Evolutionary conservation across 2,329 filamentous ascomycete species (phyloP).

Genomic region (Cladosporium sp.): DNA sequence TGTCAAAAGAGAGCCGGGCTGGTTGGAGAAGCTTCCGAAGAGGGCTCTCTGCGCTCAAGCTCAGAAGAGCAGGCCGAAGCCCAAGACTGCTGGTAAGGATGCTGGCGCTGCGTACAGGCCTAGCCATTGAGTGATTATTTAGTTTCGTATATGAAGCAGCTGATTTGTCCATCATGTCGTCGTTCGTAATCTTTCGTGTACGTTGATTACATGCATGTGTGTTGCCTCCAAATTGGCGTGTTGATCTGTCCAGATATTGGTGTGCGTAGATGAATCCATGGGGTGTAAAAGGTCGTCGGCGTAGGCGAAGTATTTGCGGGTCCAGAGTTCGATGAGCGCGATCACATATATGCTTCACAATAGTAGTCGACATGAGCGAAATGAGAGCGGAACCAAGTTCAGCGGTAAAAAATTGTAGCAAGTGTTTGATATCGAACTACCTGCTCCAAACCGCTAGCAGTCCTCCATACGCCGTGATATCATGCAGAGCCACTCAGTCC

Average conservation of each 20-base stretch:
- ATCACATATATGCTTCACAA: too few species aligned
- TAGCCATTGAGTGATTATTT: background rate
- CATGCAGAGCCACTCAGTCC: conserved; percentile 10
- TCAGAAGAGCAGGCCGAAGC: conserved; percentile 57
- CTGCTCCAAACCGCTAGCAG: conserved; percentile 12
- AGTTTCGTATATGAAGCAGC: too few species aligned
- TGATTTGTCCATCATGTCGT: too few species aligned
- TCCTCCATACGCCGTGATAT: conserved; percentile 14
- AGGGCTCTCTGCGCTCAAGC: conserved; percentile 50
- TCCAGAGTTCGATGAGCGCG: too few species aligned
- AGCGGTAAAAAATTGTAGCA: conserved; percentile 12
- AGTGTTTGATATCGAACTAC: conserved; percentile 12
- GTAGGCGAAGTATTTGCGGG: too few species aligned
- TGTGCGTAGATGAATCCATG: too few species aligned
- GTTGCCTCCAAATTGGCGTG: too few species aligned
- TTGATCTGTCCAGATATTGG: too few species aligned
- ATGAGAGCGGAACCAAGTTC: background rate
- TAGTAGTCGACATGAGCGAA: too few species aligned
- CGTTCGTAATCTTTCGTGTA: too few species aligned
- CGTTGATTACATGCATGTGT: too few species aligned
- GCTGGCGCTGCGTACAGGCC: conserved; percentile 16
- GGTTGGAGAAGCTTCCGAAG: conserved; percentile 53
- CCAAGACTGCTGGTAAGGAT: conserved; percentile 17
- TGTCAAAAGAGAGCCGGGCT: conserved; percentile 60
- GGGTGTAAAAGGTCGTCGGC: too few species aligned